Evolutionary conservation across 1,284 basidiomycete species (phyloP), one percentile per base, ranked within the genome.

Genomic region (Melampsora americana): DNA sequence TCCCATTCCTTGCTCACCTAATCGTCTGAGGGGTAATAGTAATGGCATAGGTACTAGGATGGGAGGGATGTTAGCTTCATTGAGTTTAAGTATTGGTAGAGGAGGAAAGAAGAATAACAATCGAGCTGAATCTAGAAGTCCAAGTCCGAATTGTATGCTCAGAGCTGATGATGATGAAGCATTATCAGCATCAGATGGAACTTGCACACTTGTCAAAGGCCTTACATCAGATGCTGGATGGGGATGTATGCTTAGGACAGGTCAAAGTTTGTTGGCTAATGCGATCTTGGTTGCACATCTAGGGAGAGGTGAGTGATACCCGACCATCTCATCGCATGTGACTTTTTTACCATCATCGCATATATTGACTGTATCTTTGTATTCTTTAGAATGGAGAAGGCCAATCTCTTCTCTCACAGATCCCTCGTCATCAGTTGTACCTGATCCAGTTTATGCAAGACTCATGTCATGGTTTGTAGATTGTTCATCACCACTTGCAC

Each of bases 241-340:
- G 95, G 95, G 95, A 0, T 99, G 95, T 83, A 98, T 99, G 95
- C 83, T 98, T 35, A 85, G 95, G 30, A 98, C 95, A 0, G 95
- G 94, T 0, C 95, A 98, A 84, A 92, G 91, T 80, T 82, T 99
- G 78, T 85, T 99, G 20, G 95, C 93, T 5, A 97, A 95, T 80
- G 89, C 94, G 0, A 85, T 98, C 28, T 83, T 95, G 18, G 88
- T 90, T 81, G 84, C 92, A 5, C 92, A 95, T 84, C 85, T 96
- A 0, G 92, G 93, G 2, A 86, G 93, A 84, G 91, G 92, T 93
- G 79, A 78, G 90, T 85, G 18, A 20, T 20, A 60, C 70, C 68
- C n/a, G n/a, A n/a, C n/a, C n/a, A n/a, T n/a, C n/a, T 77, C 32
- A 48, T 59, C 44, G n/a, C 16, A 77, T 23, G 61, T 78, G 59